phyloP scores from a whole-genome alignment of 176 grass and related monocot genomes.

The Musa beccarii region DNA sequence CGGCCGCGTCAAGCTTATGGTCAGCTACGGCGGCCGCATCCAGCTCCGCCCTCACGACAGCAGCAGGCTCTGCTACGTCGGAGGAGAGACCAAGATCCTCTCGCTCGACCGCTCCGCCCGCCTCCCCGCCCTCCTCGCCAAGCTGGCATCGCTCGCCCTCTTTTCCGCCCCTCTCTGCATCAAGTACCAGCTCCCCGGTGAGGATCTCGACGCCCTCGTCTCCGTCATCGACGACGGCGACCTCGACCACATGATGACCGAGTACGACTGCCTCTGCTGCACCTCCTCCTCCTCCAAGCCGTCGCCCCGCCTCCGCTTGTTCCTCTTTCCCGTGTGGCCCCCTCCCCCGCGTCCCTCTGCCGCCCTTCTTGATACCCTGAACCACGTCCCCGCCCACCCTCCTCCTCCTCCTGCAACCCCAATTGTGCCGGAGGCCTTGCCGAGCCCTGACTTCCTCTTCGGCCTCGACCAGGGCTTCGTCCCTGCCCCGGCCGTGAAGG shows the following conservation, averaged over 20 bases:
- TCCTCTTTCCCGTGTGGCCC: constrained; percentile 65
- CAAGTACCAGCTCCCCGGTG: constrained; percentile 97
- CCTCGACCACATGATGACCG: constrained; percentile 69
- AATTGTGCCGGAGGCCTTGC: background rate
- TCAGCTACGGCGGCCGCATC: constrained; percentile 95
- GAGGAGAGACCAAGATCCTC: constrained; percentile 97
- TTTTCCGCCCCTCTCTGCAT: constrained; percentile 29
- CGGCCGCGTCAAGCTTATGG: constrained; percentile 57
- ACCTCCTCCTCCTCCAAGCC: constrained; percentile 29
- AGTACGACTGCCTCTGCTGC: constrained; percentile 74
- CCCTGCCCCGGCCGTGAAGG: constrained; percentile 68
- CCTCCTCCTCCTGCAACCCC: background rate
- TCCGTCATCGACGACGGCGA: constrained; percentile 95
- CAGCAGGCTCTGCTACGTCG: constrained; percentile 72
- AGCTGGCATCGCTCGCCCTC: constrained; percentile 28
- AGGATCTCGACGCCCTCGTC: constrained; percentile 96
- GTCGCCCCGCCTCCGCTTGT: constrained; percentile 54
- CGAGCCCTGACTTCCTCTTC: constrained; percentile 68
- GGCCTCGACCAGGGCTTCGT: constrained; percentile 69
- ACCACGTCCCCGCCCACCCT: constrained; percentile 27
- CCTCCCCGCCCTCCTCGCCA: constrained; percentile 51
- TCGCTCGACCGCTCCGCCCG: constrained; percentile 60
- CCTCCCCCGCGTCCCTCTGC: constrained; percentile 36
- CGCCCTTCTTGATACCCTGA: constrained; percentile 43
- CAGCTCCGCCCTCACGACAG: constrained; percentile 67